phyloP scores from a whole-genome alignment of 331 rosid genomes.

The Quercus phellos region DNA sequence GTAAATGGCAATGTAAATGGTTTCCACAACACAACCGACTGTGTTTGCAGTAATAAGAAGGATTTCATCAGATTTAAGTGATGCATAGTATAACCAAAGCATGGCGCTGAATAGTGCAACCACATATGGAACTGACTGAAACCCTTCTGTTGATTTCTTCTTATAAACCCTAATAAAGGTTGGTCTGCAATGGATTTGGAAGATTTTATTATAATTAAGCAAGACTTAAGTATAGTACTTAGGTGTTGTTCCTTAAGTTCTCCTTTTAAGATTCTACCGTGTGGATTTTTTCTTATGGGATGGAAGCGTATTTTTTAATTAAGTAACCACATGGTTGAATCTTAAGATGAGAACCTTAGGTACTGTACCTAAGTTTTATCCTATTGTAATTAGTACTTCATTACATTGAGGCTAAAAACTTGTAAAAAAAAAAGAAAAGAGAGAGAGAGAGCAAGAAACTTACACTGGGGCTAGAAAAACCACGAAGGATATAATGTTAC shows the following conservation, averaged over 20 bases:
- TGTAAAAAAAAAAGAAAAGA: no score
- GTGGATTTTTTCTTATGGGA: no score
- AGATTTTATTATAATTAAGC: background rate
- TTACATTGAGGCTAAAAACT: background rate
- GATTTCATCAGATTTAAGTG: constrained; percentile 49
- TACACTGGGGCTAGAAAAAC: constrained; percentile 89
- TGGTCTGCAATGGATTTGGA: constrained; percentile 46
- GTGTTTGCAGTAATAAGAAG: constrained; percentile 78
- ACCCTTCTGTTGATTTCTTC: constrained; percentile 88
- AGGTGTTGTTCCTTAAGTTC: no score
- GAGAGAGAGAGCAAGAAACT: constrained; percentile 8
- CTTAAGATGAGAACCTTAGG: rapidly evolving
- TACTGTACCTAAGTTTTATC: no score
- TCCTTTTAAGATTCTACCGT: rapidly evolving
- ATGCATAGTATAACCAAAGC: constrained; percentile 89
- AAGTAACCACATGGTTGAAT: no score
- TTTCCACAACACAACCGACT: constrained; percentile 75
- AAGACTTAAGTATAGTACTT: no score
- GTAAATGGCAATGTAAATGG: constrained; percentile 69
- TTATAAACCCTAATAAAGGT: constrained; percentile 62
- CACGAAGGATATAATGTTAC: constrained; percentile 71
- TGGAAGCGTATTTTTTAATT: no score
- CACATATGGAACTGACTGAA: constrained; percentile 77
- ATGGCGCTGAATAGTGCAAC: constrained; percentile 81
- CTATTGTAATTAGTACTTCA: background rate